Percentiles rank a stretch among this genome's conserved stretches.
Conservation (phyloP, 176 grass and related monocot species). For the Carex cristatella region DNA sequence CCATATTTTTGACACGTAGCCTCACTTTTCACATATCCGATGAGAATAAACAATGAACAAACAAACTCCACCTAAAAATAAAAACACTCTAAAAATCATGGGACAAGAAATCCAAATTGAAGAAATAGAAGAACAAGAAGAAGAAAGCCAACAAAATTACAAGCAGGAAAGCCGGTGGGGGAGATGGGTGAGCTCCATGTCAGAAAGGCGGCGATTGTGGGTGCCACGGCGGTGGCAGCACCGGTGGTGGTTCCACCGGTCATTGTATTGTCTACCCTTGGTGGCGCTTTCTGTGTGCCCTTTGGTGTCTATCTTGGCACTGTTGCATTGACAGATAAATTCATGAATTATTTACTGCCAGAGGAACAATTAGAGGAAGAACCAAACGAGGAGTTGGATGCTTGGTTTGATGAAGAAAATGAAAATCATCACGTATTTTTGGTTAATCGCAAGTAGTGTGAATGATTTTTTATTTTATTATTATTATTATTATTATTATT, state of each 20-base stretch:
- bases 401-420: neutral
- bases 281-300: neutral
- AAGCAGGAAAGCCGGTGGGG: neutral
- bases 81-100: conserved; percentile 5
- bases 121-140: neutral
- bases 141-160: neutral
- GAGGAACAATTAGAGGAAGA: neutral
- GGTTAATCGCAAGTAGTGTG: too few species aligned
- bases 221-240: neutral
- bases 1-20: conserved; percentile 8
- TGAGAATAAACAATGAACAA: neutral
- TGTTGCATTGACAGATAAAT: conserved; percentile 14
- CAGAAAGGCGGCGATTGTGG: neutral
- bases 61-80: neutral
- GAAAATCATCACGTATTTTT: neutral
- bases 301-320: conserved; percentile 8
- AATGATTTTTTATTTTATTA: too few species aligned
- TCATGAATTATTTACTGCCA: conserved; percentile 10
- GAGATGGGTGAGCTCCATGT: neutral
- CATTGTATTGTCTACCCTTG: neutral
- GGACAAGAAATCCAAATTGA: neutral
- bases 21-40: neutral
- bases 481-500: too few species aligned
- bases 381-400: neutral
- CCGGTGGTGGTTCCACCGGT: neutral